Conservation (phyloP, 768 basidiomycete genomes). For the Boletus sensibilis region DNA sequence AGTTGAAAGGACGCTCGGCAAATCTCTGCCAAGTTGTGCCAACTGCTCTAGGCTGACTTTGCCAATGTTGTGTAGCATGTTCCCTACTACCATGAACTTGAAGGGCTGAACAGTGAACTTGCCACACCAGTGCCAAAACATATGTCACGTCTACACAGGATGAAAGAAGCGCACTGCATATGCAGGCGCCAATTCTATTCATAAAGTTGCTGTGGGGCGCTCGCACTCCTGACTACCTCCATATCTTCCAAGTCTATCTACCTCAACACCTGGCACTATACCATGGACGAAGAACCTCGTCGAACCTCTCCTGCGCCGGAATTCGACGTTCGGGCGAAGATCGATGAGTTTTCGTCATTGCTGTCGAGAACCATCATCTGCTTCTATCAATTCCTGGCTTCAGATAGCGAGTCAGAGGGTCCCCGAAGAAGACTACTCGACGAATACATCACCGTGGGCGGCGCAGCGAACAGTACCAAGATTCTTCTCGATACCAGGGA, state of each 20-base stretch:
- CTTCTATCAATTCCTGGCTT: constrained; percentile 29
- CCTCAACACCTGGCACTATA: not conserved
- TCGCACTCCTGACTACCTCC: not conserved
- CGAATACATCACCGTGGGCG: constrained; percentile 30
- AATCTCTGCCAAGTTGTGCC: too few relatives aligned
- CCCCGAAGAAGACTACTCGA: constrained; percentile 24
- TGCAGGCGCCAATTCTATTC: constrained; percentile 9
- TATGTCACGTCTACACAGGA: not conserved
- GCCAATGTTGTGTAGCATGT: not conserved
- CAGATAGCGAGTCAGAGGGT: constrained; percentile 23
- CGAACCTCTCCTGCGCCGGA: not conserved
- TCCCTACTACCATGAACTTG: not conserved
- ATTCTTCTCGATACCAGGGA: constrained; percentile 25
- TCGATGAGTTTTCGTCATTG: constrained; percentile 23
- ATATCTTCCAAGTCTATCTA: not conserved
- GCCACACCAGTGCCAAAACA: not conserved
- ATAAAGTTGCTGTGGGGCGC: constrained; percentile 8
- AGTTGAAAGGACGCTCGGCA: not conserved
- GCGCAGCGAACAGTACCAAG: constrained; percentile 25
- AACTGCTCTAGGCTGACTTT: not conserved
- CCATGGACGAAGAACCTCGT: constrained; percentile 15
- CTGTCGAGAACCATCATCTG: constrained; percentile 27
- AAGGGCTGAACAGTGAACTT: not conserved
- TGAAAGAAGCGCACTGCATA: not conserved
- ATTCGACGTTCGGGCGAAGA: constrained; percentile 21